These are phyloP conservation scores for Tuber calosporum DNA, from an alignment of 495 filamentous ascomycete genomes.

Conservation along the genomic window DNA sequence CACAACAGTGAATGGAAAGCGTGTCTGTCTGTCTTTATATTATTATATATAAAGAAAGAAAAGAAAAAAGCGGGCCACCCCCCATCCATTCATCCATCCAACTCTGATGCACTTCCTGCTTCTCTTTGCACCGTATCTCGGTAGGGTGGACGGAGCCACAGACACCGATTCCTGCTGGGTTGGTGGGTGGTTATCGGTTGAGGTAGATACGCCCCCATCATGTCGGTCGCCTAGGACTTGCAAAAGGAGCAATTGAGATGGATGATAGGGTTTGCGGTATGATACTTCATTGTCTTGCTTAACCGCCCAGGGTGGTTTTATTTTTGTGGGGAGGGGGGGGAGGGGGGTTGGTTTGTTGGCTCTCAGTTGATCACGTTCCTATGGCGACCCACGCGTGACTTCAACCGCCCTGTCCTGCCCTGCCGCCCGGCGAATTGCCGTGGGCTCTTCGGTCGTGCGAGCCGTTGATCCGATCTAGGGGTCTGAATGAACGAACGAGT, in stretches of 20 bases:
- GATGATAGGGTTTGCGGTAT: neutral
- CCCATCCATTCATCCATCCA: constrained; percentile 20
- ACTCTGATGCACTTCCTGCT: constrained; percentile 28
- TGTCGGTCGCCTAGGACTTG: constrained; percentile 17
- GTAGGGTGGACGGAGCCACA: constrained; percentile 19
- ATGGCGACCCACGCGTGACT: constrained; percentile 27
- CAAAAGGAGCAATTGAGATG: constrained; percentile 3
- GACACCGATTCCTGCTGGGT: neutral
- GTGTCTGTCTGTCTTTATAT: neutral
- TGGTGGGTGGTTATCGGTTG: constrained; percentile 16
- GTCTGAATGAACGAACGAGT: constrained; percentile 2
- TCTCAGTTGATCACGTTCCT: constrained; percentile 30
- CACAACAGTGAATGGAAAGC: neutral
- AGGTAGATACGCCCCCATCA: constrained; percentile 22
- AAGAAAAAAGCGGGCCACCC: neutral
- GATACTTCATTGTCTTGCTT: neutral
- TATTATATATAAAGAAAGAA: neutral
- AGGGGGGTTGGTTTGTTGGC: constrained; percentile 27
- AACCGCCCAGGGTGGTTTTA: neutral
- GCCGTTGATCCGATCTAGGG: constrained; percentile 30
- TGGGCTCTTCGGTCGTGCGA: constrained; percentile 28
- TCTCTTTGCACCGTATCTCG: constrained; percentile 16
- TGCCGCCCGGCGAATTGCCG: constrained; percentile 24
- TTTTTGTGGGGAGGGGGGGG: too few relatives aligned
- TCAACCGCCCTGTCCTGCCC: neutral